Evolutionary conservation across 2,329 filamentous ascomycete species (phyloP).

Genomic region (Capronia americana): DNA sequence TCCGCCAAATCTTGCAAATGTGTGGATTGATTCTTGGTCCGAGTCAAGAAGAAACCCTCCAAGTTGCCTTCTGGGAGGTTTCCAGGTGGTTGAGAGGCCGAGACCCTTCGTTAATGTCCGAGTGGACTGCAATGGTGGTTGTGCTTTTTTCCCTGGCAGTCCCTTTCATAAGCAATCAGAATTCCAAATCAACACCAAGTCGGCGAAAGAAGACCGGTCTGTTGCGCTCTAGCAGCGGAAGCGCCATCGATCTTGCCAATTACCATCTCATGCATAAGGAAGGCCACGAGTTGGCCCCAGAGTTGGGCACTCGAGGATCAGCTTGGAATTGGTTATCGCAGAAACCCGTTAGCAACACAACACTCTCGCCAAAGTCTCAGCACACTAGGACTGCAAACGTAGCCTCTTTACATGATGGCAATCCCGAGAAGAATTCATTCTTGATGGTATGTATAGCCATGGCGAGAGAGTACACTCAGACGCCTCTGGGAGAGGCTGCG

Average conservation of each 20-base stretch:
- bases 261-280: slow-evolving; percentile 58
- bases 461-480: slow-evolving; percentile 70
- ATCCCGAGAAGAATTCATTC: slow-evolving; percentile 43
- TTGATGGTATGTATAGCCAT: slow-evolving; percentile 60
- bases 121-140: slow-evolving; percentile 73
- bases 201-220: slow-evolving; percentile 52
- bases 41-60: slow-evolving; percentile 63
- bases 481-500: slow-evolving; percentile 62
- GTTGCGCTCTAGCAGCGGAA: slow-evolving; percentile 59
- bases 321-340: slow-evolving; percentile 72
- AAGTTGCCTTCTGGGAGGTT: slow-evolving; percentile 75
- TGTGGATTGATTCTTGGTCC: slow-evolving; percentile 70
- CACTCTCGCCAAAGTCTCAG: slow-evolving; percentile 22
- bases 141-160: slow-evolving; percentile 70
- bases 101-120: slow-evolving; percentile 58
- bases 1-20: slow-evolving; percentile 65
- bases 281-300: slow-evolving; percentile 51
- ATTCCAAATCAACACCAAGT: slow-evolving; percentile 42
- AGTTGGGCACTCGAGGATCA: slow-evolving; percentile 61
- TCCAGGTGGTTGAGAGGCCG: slow-evolving; percentile 69
- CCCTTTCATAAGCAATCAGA: slow-evolving; percentile 57
- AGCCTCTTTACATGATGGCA: slow-evolving; percentile 37
- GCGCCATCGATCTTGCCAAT: slow-evolving; percentile 35
- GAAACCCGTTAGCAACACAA: background rate
- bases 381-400: slow-evolving; percentile 59